phyloP scores from a whole-genome alignment of 768 basidiomycete species.

The Amanita pseudoporphyria region DNA sequence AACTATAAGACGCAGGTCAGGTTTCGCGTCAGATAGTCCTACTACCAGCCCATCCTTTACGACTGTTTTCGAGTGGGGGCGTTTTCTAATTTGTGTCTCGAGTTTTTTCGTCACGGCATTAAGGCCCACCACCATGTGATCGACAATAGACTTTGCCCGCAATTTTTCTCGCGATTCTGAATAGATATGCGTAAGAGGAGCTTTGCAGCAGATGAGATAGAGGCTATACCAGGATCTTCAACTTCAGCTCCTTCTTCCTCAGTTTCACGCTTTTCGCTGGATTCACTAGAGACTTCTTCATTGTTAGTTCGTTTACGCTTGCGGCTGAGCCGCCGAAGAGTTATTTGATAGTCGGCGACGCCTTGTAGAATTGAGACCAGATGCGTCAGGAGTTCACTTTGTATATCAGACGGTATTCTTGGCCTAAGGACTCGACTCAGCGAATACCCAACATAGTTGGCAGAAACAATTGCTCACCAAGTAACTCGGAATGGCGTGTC shows the following conservation, averaged over 20 bases:
- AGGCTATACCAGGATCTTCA: slow-evolving; percentile 1
- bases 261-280: no score
- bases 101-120: slow-evolving; percentile 71
- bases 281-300: slow-evolving; percentile 4
- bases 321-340: slow-evolving; percentile 20
- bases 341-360: slow-evolving; percentile 32
- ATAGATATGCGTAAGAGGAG: background rate
- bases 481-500: slow-evolving; percentile 61
- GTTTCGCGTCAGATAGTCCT: slow-evolving; percentile 10
- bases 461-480: slow-evolving; percentile 39
- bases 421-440: slow-evolving; percentile 43
- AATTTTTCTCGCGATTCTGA: slow-evolving; percentile 19
- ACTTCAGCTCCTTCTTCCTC: slow-evolving; percentile 9
- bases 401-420: slow-evolving; percentile 47
- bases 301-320: slow-evolving; percentile 28
- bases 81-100: slow-evolving; percentile 41
- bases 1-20: slow-evolving; percentile 39
- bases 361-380: slow-evolving; percentile 42
- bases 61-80: slow-evolving; percentile 20
- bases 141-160: slow-evolving; percentile 28
- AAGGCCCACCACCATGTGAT: slow-evolving; percentile 56
- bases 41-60: slow-evolving; percentile 9
- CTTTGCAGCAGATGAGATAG: background rate
- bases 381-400: slow-evolving; percentile 47
- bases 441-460: slow-evolving; percentile 7